phyloP scores from a whole-genome alignment of 1,284 basidiomycete genomes.

The Cryptococcus wingfieldii region DNA sequence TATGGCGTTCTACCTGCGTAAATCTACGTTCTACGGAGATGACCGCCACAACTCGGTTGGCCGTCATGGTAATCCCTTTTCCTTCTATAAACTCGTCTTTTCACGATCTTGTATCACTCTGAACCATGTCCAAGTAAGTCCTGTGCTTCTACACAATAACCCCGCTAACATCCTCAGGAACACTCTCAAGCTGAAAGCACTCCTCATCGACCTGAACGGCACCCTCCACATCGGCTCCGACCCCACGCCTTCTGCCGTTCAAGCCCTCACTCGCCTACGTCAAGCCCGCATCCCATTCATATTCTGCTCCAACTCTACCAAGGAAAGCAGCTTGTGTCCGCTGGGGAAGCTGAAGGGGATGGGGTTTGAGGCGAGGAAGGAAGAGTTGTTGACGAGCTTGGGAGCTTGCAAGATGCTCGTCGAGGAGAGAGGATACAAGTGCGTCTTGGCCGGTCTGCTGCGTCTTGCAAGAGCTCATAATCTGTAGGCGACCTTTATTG shows the following conservation, averaged over 20 bases:
- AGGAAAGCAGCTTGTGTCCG: constrained; percentile 55
- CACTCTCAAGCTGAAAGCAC: constrained; percentile 42
- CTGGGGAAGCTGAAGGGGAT: constrained; percentile 52
- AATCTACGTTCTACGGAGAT: too few species aligned
- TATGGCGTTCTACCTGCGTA: too few species aligned
- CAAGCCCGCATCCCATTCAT: constrained; percentile 53
- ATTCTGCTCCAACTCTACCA: constrained; percentile 56
- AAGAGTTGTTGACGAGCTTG: constrained; percentile 61
- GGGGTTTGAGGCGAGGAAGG: constrained; percentile 54
- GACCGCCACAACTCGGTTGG: too few species aligned
- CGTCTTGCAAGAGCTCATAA: not conserved
- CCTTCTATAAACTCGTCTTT: not conserved
- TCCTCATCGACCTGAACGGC: constrained; percentile 67
- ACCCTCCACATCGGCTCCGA: constrained; percentile 59
- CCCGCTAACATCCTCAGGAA: not conserved
- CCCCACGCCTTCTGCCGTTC: constrained; percentile 55
- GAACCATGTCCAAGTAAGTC: too few species aligned
- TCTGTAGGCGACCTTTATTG: constrained; percentile 55
- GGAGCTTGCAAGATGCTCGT: constrained; percentile 58
- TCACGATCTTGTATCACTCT: not conserved
- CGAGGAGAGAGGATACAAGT: constrained; percentile 52
- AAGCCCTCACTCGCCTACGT: constrained; percentile 55
- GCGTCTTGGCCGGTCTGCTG: constrained; percentile 16
- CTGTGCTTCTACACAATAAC: too few species aligned
- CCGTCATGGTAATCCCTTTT: not conserved